Evolutionary conservation across 371 early-diverging fungal species (phyloP).

Genomic region (Nosema muscidifuracis): DNA sequence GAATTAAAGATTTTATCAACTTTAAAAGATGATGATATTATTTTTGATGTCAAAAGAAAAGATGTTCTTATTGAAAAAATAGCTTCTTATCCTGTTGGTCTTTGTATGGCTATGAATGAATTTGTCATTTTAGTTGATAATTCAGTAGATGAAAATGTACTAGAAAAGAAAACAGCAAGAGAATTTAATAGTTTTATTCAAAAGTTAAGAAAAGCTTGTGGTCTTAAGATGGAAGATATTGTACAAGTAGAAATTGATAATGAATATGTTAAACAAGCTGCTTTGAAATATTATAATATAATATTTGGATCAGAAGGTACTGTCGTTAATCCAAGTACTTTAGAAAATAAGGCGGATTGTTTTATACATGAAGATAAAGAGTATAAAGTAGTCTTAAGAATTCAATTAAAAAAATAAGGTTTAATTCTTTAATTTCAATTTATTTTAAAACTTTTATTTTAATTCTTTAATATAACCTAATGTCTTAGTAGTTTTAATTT

Average conservation of each 20-base stretch:
- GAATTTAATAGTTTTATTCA: constrained; percentile 95
- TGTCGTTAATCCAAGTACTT: neutral
- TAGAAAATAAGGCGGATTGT: neutral
- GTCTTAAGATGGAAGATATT: constrained; percentile 46
- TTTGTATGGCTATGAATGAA: constrained; percentile 17
- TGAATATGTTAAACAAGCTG: constrained; percentile 10
- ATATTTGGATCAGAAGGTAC: constrained; percentile 38
- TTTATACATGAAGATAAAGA: neutral
- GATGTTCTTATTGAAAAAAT: constrained; percentile 53
- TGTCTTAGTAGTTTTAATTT: neutral
- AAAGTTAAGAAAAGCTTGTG: constrained; percentile 82
- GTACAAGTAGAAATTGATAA: constrained; percentile 35
- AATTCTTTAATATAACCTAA: neutral
- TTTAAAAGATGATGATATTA: constrained; percentile 1
- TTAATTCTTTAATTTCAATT: neutral
- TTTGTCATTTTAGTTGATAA: constrained; percentile 78
- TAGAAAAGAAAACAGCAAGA: constrained; percentile 83
- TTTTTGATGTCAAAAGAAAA: constrained; percentile 21
- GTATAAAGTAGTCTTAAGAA: neutral
- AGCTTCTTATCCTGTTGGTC: constrained; percentile 20
- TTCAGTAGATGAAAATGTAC: constrained; percentile 70
- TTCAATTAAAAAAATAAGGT: neutral
- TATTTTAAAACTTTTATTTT: neutral
- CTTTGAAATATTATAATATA: constrained; percentile 20
- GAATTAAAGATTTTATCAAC: constrained; percentile 19